These are phyloP conservation scores for Phytophthora pisi DNA, from an alignment of 352 stramenopile genomes.

Conservation along the genomic window DNA sequence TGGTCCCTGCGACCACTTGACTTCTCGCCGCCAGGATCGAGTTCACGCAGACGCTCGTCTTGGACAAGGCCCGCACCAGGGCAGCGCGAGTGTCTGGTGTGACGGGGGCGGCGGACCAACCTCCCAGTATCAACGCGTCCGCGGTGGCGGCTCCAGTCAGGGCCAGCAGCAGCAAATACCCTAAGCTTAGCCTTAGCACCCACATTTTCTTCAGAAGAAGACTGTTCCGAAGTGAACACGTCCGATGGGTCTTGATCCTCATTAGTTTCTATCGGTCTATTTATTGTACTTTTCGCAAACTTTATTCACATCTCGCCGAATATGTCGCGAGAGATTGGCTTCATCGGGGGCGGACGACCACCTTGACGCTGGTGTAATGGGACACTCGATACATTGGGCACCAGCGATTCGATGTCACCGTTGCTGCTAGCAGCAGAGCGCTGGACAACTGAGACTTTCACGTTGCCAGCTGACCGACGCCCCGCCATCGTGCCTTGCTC, in stretches of 20 bases:
- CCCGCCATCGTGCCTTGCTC: constrained; percentile 29
- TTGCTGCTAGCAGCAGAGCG: constrained; percentile 23
- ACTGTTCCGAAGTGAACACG: constrained; percentile 4
- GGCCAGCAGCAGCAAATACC: constrained; percentile 6
- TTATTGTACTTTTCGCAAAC: constrained; percentile 13
- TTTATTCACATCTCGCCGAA: constrained; percentile 36
- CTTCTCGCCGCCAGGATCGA: constrained; percentile 17
- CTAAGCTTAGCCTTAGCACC: neutral
- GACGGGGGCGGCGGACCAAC: constrained; percentile 12
- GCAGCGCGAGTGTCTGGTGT: constrained; percentile 22
- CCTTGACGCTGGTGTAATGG: constrained; percentile 14
- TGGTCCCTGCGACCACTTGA: constrained; percentile 31
- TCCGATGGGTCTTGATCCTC: constrained; percentile 5
- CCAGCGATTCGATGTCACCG: constrained; percentile 56
- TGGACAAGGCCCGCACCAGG: constrained; percentile 21
- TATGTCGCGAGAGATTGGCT: constrained; percentile 54
- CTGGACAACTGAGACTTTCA: constrained; percentile 47
- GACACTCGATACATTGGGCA: constrained; percentile 32
- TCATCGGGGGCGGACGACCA: constrained; percentile 20
- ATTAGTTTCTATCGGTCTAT: constrained; percentile 22
- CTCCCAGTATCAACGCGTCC: constrained; percentile 12
- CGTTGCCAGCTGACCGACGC: constrained; percentile 3
- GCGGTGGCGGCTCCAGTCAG: neutral
- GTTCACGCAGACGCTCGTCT: constrained; percentile 16
- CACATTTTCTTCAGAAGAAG: neutral